phyloP scores from a whole-genome alignment of 2,329 filamentous ascomycete species.

The Aspergillus vadensis region DNA sequence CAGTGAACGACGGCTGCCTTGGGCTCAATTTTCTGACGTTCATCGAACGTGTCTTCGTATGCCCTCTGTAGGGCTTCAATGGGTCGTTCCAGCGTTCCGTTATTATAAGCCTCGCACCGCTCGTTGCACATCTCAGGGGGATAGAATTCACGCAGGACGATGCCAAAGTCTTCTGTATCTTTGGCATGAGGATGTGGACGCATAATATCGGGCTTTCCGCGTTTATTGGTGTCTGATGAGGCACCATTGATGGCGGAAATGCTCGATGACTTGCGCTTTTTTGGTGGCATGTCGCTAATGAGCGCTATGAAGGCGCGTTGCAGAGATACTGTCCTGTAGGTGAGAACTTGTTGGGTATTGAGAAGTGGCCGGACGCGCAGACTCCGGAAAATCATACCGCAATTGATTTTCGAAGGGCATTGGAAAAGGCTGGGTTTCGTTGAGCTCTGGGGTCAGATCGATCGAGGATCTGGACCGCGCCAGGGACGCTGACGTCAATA shows the following conservation, averaged over 20 bases:
- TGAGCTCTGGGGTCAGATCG: slow-evolving; percentile 1
- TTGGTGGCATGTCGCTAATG: slow-evolving; percentile 22
- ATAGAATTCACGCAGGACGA: slow-evolving; percentile 75
- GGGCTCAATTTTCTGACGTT: slow-evolving; percentile 55
- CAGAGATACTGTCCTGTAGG: neutral
- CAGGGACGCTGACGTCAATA: slow-evolving; percentile 4
- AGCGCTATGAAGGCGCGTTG: neutral
- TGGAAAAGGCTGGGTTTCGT: neutral
- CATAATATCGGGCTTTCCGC: slow-evolving; percentile 18
- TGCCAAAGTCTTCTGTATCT: slow-evolving; percentile 56
- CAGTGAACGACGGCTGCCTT: slow-evolving; percentile 76
- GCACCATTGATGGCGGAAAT: slow-evolving; percentile 9
- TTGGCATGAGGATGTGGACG: slow-evolving; percentile 39
- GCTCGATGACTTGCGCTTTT: slow-evolving; percentile 29
- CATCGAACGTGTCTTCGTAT: slow-evolving; percentile 60
- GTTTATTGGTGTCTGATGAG: slow-evolving; percentile 22
- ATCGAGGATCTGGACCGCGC: slow-evolving; percentile 8
- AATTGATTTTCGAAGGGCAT: neutral
- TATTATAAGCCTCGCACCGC: slow-evolving; percentile 72
- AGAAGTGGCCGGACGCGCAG: neutral
- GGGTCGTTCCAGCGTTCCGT: slow-evolving; percentile 69
- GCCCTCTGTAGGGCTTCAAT: slow-evolving; percentile 67
- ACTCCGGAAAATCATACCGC: neutral
- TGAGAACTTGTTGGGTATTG: neutral
- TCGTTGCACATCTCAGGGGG: slow-evolving; percentile 82